phyloP scores from a whole-genome alignment of 2,329 filamentous ascomycete genomes.

The Fragosphaeria purpurea region DNA sequence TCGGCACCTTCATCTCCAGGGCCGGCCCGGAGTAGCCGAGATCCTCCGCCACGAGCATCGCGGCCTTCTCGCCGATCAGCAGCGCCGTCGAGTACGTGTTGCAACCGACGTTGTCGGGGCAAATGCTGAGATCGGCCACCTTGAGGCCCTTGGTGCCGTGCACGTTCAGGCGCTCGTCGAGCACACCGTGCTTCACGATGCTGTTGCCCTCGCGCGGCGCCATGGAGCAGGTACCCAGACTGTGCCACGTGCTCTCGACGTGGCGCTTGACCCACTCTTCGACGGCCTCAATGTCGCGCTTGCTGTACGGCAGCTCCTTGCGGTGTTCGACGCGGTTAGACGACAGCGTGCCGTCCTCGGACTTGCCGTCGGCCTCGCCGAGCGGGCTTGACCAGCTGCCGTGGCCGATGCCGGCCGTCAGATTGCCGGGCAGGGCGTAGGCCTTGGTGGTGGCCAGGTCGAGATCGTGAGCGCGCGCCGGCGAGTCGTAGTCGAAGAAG shows the following conservation, averaged over 20 bases:
- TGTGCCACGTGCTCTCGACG: constrained; percentile 68
- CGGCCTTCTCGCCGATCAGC: constrained; percentile 66
- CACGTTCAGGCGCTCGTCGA: constrained; percentile 69
- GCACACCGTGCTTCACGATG: constrained; percentile 69
- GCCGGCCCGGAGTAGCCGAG: constrained; percentile 62
- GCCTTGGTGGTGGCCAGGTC: constrained; percentile 65
- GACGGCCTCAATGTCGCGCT: constrained; percentile 52
- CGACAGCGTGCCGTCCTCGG: constrained; percentile 42
- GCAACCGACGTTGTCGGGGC: constrained; percentile 67
- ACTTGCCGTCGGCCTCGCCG: constrained; percentile 39
- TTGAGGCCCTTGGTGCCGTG: constrained; percentile 69
- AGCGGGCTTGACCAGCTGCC: constrained; percentile 59
- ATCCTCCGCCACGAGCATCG: constrained; percentile 60
- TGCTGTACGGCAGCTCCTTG: constrained; percentile 56
- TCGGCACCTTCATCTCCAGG: constrained; percentile 66
- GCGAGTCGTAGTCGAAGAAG: constrained; percentile 60
- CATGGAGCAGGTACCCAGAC: constrained; percentile 62
- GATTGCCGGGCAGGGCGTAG: constrained; percentile 63
- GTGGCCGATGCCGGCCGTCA: constrained; percentile 62
- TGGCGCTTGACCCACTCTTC: constrained; percentile 64
- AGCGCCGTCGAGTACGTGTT: constrained; percentile 62
- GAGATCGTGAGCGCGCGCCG: constrained; percentile 61
- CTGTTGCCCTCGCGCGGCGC: constrained; percentile 65
- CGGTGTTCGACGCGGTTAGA: constrained; percentile 52
- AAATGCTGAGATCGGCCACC: constrained; percentile 67